Base-by-base conservation (phyloP, 1,284 basidiomycete species). In the Trichosporon asahii region DNA sequence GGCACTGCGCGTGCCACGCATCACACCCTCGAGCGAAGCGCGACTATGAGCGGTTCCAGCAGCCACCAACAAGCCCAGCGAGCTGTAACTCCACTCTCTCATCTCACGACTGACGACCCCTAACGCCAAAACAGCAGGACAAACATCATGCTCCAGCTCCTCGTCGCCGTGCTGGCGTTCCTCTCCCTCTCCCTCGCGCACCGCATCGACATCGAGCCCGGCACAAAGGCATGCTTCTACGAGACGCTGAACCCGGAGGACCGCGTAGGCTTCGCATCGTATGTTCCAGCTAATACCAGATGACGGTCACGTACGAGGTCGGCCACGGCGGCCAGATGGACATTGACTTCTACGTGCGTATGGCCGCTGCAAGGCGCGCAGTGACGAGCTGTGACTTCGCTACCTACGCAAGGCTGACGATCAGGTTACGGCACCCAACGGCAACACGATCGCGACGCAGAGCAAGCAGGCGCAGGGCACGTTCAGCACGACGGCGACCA, bases 281-380 rank as follows among this genome's bases (percentile, higher is more conserved):
- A 0, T 33, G 53, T 66, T n/a, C n/a, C n/a, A 67, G 75, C 53
- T 66, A 25, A 35, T 31, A 64, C 14, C 80, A 98, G 94, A 99
- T 99, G 96, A 98, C 97, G 33, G 92, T 99, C 67, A 98, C 96
- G 61, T 99, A 98, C 83, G 96, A 99, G 88, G 96, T 99, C 12
- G 72, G 74, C 2, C 92, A 93, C 25, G 95, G 96, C 33, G 97
- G 97, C 0, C 92, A 98, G 78, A 85, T 99, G 67, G 97, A 99
- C 83, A 93, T 99, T 73, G 96, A 99, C 85, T 96, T 98, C 78
- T 94, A 90, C 89, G 93, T 97, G 75, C 74, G 87, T 85, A n/a
- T n/a, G 8, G 23, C 55, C 1, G 31, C 37, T 40, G 37, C 40
- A 12, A 31, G 27, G 18, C 44, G 44, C 44, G 15, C 44, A n/a